phyloP scores from a whole-genome alignment of 495 filamentous ascomycete species.

The Chaetomium fimeti region DNA sequence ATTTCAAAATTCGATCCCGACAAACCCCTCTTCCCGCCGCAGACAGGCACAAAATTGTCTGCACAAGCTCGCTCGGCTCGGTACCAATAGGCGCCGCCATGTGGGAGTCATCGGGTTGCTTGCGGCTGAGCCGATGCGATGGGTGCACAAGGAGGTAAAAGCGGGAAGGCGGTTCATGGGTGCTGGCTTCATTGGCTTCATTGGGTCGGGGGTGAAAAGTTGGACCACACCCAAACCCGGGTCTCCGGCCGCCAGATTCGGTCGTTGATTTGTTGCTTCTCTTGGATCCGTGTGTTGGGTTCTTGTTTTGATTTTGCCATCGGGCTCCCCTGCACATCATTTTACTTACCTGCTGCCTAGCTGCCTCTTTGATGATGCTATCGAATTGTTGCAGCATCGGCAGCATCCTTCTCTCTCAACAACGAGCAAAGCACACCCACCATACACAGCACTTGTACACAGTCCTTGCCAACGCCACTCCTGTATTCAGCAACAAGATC shows the following conservation, averaged over 20 bases:
- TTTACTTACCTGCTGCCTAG: background rate
- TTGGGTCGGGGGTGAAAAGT: background rate
- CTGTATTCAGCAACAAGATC: background rate
- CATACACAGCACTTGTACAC: no score
- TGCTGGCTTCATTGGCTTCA: constrained; percentile 10
- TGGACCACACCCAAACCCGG: constrained; percentile 4
- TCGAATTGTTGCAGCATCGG: background rate
- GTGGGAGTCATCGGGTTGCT: background rate
- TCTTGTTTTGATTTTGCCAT: constrained; percentile 16
- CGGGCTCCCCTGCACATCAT: constrained; percentile 1
- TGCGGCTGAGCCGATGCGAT: constrained; percentile 4
- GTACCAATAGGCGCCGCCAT: no score
- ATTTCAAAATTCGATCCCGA: background rate
- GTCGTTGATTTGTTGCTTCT: background rate
- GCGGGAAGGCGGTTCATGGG: background rate
- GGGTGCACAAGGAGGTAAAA: constrained; percentile 8
- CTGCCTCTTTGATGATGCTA: background rate
- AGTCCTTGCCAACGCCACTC: no score
- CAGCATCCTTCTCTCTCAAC: no score
- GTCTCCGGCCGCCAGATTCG: background rate
- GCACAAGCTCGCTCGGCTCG: constrained; percentile 1
- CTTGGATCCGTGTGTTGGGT: background rate
- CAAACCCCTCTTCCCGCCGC: background rate
- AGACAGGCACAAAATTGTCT: background rate
- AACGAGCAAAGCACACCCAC: no score